Evolutionary conservation across 1,284 basidiomycete genomes (phyloP).

Genomic region (Ceraceosorus guamensis): DNA sequence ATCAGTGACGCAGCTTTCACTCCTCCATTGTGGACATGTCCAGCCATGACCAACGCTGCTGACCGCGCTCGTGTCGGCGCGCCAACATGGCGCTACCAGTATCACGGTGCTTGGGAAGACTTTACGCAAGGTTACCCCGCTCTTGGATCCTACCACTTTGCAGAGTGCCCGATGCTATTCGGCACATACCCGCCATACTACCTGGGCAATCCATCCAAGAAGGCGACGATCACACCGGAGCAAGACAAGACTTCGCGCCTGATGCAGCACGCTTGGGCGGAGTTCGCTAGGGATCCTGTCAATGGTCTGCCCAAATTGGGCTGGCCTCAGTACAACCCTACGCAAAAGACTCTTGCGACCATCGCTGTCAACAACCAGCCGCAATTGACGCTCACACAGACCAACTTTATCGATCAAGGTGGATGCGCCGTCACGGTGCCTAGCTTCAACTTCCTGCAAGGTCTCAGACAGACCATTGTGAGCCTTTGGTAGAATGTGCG

Average conservation of each 20-base stretch:
- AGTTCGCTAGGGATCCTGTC: constrained; percentile 1
- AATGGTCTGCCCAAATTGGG: background rate
- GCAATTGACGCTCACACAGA: background rate
- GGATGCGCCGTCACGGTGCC: background rate
- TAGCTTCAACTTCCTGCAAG: background rate
- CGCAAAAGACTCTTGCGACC: background rate
- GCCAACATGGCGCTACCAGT: constrained; percentile 17
- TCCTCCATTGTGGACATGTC: constrained; percentile 12
- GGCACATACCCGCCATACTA: background rate
- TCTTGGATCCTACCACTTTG: constrained; percentile 6
- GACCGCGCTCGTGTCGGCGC: constrained; percentile 3
- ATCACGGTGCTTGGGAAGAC: constrained; percentile 4
- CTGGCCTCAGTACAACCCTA: constrained; percentile 1
- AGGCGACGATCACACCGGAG: background rate
- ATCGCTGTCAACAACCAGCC: constrained; percentile 1
- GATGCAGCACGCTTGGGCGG: constrained; percentile 6
- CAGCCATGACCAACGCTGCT: constrained; percentile 5
- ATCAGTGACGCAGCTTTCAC: constrained; percentile 8
- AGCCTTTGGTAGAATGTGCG: background rate
- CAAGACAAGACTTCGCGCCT: background rate
- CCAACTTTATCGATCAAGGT: background rate
- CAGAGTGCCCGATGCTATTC: constrained; percentile 3
- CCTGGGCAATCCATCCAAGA: background rate
- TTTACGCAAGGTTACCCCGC: constrained; percentile 2
- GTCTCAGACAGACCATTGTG: background rate